Conservation (phyloP, 2,329 filamentous ascomycete genomes). For the Biscogniauxia marginata region DNA sequence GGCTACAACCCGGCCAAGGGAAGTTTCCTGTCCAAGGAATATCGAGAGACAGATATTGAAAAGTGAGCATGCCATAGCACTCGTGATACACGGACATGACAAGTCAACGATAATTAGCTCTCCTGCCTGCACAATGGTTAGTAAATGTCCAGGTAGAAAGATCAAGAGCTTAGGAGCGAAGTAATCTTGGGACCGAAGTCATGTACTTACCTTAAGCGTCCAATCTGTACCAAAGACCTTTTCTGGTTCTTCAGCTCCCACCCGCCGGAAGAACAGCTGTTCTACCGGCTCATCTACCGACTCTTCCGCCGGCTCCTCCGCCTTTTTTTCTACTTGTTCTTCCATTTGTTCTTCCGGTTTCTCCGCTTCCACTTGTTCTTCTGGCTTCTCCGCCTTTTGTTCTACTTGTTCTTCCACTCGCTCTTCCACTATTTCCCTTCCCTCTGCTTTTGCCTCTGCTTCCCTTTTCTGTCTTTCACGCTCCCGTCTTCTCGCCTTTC, state of each 20-base stretch:
- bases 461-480: no score
- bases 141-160: constrained; percentile 22
- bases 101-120: constrained; percentile 68
- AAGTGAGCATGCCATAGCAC: constrained; percentile 65
- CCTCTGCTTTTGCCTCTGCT: no score
- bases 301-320: no score
- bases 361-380: no score
- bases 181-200: background rate
- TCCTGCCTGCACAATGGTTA: constrained; percentile 36
- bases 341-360: no score
- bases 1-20: constrained; percentile 60
- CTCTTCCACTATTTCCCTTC: no score
- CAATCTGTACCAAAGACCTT: constrained; percentile 27
- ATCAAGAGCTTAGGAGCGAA: background rate
- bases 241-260: background rate
- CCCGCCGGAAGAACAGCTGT: no score
- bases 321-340: no score
- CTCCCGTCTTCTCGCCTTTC: no score
- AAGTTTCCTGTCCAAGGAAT: constrained; percentile 56
- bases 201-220: constrained; percentile 23
- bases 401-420: no score
- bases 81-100: constrained; percentile 68
- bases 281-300: no score
- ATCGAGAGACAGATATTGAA: constrained; percentile 71
- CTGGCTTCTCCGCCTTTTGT: no score